These are phyloP conservation scores for Paracorniculantispora psalliotae DNA, from an alignment of 2,329 filamentous ascomycete genomes.

Conservation along the genomic window DNA sequence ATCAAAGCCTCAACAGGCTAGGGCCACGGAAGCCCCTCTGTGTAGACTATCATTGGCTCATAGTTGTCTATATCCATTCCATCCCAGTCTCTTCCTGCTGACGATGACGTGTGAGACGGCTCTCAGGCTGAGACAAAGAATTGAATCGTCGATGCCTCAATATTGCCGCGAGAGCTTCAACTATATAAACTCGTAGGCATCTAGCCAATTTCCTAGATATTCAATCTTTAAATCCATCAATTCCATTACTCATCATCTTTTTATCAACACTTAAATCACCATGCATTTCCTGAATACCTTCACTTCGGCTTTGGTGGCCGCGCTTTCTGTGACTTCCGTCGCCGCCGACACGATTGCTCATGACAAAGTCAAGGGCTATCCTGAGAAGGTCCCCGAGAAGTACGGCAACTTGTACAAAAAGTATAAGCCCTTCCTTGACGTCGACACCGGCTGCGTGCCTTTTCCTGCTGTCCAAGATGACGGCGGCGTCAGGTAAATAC, in stretches of 20 bases:
- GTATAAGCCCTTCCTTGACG: constrained; percentile 29
- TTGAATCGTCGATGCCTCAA: neutral
- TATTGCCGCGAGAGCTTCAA: too few relatives aligned
- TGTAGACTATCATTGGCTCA: neutral
- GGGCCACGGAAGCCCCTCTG: neutral
- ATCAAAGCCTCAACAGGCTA: neutral
- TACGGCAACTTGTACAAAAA: constrained; percentile 24
- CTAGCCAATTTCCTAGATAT: neutral
- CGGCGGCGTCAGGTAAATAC: constrained; percentile 50
- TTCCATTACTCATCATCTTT: neutral
- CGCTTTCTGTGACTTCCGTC: neutral
- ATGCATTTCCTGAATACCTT: neutral
- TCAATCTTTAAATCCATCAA: neutral
- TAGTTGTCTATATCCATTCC: neutral
- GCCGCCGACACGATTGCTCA: neutral
- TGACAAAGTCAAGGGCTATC: neutral
- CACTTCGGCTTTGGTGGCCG: neutral
- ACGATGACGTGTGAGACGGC: neutral
- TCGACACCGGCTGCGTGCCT: constrained; percentile 56
- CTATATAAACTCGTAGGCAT: neutral
- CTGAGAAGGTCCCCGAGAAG: neutral
- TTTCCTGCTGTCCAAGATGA: constrained; percentile 54
- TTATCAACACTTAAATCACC: neutral
- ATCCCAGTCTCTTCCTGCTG: neutral
- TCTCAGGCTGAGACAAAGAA: neutral